Percentiles rank a stretch among this genome's conserved stretches.
phyloP scores from a whole-genome alignment of 2,329 filamentous ascomycete genomes.

The Coniochaeta hoffmannii region DNA sequence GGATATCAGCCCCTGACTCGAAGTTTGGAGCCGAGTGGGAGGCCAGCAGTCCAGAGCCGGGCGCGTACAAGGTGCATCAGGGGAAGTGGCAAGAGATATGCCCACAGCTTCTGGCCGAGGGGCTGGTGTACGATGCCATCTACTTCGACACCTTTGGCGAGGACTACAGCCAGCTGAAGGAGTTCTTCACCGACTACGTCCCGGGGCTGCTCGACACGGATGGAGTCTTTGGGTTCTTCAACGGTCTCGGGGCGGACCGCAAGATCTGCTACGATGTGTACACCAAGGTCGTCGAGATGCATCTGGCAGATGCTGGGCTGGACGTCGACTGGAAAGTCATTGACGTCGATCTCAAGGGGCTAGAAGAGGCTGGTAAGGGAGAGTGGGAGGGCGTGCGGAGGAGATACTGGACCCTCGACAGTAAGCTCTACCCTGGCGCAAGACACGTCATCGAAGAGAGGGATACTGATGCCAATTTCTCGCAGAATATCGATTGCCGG shows the following conservation, averaged over 20 bases:
- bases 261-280: constrained; percentile 96
- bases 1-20: constrained; percentile 41
- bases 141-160: constrained; percentile 99
- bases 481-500: constrained; percentile 62
- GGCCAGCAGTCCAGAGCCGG: constrained; percentile 45
- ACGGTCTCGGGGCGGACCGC: constrained; percentile 86
- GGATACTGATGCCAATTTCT: not conserved
- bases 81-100: constrained; percentile 79
- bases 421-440: constrained; percentile 31
- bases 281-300: constrained; percentile 83
- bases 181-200: constrained; percentile 84
- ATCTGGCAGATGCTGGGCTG: constrained; percentile 79
- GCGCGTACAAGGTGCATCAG: constrained; percentile 64
- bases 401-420: constrained; percentile 82
- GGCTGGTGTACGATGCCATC: constrained; percentile 73
- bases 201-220: constrained; percentile 66
- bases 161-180: constrained; percentile 75
- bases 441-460: not conserved
- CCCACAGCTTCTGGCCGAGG: constrained; percentile 57
- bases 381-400: constrained; percentile 87
- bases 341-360: constrained; percentile 56
- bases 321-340: constrained; percentile 83
- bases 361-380: constrained; percentile 59
- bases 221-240: constrained; percentile 80
- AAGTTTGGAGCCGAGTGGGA: constrained; percentile 52